phyloP scores from a whole-genome alignment of 176 grass and related monocot species.

The Bromus sterilis region DNA sequence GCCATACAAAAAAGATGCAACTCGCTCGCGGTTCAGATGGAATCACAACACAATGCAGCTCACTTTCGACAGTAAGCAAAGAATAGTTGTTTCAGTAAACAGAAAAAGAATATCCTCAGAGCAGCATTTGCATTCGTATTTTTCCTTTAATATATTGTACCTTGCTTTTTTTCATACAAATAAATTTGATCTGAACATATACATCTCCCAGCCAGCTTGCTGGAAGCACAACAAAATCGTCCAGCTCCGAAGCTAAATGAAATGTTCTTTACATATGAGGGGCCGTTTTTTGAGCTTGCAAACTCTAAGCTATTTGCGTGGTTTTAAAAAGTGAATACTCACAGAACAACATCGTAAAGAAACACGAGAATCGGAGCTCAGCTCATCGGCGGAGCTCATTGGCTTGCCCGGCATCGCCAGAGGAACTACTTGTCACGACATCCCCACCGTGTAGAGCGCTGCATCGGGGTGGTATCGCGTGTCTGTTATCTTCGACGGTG shows the following conservation, averaged over 20 bases:
- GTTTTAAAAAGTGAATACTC: slow-evolving; percentile 23
- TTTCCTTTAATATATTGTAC: background rate
- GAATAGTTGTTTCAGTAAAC: background rate
- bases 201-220: background rate
- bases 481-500: slow-evolving; percentile 80
- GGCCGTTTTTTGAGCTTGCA: background rate
- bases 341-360: background rate
- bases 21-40: background rate
- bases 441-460: background rate
- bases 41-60: background rate
- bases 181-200: background rate
- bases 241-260: background rate
- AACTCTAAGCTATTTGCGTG: background rate
- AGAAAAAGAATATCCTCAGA: background rate
- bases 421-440: background rate
- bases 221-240: background rate
- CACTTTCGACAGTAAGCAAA: background rate
- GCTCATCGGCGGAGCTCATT: slow-evolving; percentile 5
- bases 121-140: background rate
- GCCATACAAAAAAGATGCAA: background rate
- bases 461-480: slow-evolving; percentile 31
- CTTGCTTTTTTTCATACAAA: background rate
- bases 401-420: background rate
- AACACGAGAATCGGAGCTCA: background rate
- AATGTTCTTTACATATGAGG: background rate